Base-by-base conservation (phyloP, 108 stramenopile species). In the Cylindrotheca fusiformis region DNA sequence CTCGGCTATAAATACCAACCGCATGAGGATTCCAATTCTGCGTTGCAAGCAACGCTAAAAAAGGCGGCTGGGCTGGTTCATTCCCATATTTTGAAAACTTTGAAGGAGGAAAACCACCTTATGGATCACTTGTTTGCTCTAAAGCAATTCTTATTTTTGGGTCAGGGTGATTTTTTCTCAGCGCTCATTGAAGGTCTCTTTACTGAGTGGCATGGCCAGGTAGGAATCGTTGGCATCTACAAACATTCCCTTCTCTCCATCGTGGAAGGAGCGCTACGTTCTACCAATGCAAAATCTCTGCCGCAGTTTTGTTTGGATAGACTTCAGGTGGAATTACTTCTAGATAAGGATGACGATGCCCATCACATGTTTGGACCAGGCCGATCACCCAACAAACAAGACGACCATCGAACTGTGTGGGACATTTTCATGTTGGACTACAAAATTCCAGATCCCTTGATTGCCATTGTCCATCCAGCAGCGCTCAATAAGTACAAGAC, bases 81-180 rank as follows among this genome's bases (percentile, higher is more conserved):
- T 63, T 63, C 74, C 3, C 88, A 87, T 48, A 87, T 96, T 60
- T 68, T 95, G 1, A 55, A 74, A 10, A 77, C 89, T 27, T 58
- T 99, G 26, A 27, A 68, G 21, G 76, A 84, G 5, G 69, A 81
- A 55, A 87, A 91, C 76, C 78, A 90, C 62, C 72, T 98, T 53
- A 67, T 83, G 64, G 30, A 76, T 12, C 99, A 99, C 68, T 73
- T 98, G n/a, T 71, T 71, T 22, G 97, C 94, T 2, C 70, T 98
- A 30, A 98, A 98, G 67, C 88, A 88, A 60, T 97, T 97, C 63
- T 55, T 99, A 24, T 82, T 98, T 32, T 80, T 98, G 14, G 96
- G 96, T 22, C 97, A 97, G 76, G 99, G 98, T 10, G 98, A 99
- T 67, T 96, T 97, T 57, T 90, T 95, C 58, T 81, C 86, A 23